Conservation (phyloP, 1,284 basidiomycete species). For the Flammula alnicola region DNA sequence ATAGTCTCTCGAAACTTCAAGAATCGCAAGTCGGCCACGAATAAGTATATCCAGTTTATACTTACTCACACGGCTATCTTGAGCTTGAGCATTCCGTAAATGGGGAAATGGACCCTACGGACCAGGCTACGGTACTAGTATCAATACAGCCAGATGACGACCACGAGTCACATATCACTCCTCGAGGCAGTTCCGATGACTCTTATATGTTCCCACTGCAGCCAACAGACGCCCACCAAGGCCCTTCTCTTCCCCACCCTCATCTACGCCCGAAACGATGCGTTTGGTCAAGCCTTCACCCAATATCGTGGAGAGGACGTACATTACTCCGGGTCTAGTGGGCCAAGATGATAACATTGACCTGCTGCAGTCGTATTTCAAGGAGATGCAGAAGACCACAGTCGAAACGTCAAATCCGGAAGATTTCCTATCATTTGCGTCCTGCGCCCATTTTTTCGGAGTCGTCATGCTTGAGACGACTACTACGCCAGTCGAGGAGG, state of each 20-base stretch:
- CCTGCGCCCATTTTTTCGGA: conserved; percentile 40
- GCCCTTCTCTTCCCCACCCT: conserved; percentile 10
- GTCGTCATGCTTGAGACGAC: conserved; percentile 33
- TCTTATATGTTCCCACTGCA: conserved; percentile 20
- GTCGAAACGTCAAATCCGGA: conserved; percentile 40
- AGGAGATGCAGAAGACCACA: conserved; percentile 42
- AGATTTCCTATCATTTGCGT: conserved; percentile 46
- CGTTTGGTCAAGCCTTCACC: neutral
- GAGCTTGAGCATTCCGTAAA: neutral
- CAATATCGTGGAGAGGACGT: conserved; percentile 8
- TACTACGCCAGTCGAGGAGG: conserved; percentile 5
- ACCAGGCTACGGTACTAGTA: neutral
- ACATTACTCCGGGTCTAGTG: conserved; percentile 30
- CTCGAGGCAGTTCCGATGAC: conserved; percentile 17
- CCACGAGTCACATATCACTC: conserved; percentile 22
- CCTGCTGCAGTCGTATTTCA: conserved; percentile 36
- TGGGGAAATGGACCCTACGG: too few species aligned
- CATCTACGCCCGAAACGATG: neutral
- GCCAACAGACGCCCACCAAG: conserved; percentile 22
- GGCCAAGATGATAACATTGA: conserved; percentile 44
- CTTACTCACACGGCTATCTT: conserved; percentile 1
- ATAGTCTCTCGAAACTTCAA: too few species aligned
- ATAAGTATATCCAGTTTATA: too few species aligned
- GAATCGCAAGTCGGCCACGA: too few species aligned
- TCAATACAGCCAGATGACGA: neutral